Base-by-base conservation (phyloP, 2,329 filamentous ascomycete genomes). In the Hymenoscyphus occultus region DNA sequence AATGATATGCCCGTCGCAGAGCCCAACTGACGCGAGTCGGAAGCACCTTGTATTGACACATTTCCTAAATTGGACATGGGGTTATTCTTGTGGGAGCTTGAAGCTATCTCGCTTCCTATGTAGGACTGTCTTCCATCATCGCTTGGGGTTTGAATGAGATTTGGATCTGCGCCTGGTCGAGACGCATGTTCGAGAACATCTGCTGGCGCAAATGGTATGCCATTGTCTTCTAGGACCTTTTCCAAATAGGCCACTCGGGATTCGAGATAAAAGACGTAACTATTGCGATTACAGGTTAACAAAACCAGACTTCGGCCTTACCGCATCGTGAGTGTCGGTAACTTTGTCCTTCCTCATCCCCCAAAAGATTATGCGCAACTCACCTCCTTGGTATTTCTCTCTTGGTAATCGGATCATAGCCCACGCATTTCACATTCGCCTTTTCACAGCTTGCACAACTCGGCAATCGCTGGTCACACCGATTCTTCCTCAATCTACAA, bases 321-420 rank as follows among this genome's bases (percentile, higher is more conserved):
- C 10, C 5, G 14, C 19, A 28, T 51, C 1, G 19, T 1, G 22
- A 10, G 19, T 19, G 22, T 10, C 3, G n/a, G 22, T 51, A 22
- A n/a, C 45, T 51, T 28, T 28, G 28, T 51, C 45, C 22, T 22
- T 12, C 45, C 19, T 48, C n/a, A 35, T 35, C 35, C 4, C 1
- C 35, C 4, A 48, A 19, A 48, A 48, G 4, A 19, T 19, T 19
- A 51, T 51, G 19, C 7, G 39, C 42, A 54, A 77, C 78, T 72
- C 71, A 82, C 81, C 86, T 89, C 78, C 93, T 86, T 60, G 94
- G 94, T 65, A 98, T 97, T 79, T 97, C 93, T 75, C 91, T 89
- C 82, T 97, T 97, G 31, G 92, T 96, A 74, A 97, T 97, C 40
- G 94, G 93, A 76, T 98, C 94, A 77, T 97, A 97, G 68, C 94